These are phyloP conservation scores for Trypanosoma lewisi DNA, from an alignment of 208 protist genomes.

Conservation along the genomic window DNA sequence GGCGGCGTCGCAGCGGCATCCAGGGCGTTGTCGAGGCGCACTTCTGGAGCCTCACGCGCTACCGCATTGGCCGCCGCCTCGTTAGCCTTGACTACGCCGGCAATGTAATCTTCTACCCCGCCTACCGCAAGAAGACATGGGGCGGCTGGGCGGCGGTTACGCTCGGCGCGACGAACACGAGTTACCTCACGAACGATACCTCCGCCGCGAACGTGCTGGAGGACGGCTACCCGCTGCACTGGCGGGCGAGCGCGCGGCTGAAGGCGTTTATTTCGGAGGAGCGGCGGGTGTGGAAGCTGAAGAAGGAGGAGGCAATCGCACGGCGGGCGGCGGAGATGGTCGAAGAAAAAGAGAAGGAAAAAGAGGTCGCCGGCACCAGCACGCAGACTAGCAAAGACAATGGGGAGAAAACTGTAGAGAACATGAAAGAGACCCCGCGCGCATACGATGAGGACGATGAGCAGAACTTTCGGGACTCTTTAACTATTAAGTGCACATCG, in stretches of 20 bases:
- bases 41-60: constrained; percentile 87
- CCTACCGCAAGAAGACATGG: constrained; percentile 72
- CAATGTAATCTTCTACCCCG: constrained; percentile 83
- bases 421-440: constrained; percentile 16
- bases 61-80: constrained; percentile 75
- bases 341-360: too few species aligned
- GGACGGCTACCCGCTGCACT: constrained; percentile 88
- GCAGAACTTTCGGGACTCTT: constrained; percentile 71
- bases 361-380: constrained; percentile 20
- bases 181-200: constrained; percentile 67
- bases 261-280: constrained; percentile 70
- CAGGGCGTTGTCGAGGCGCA: constrained; percentile 66
- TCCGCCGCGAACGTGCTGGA: constrained; percentile 78
- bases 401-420: constrained; percentile 11
- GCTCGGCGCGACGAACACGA: constrained; percentile 41
- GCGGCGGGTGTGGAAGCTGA: constrained; percentile 42
- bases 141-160: constrained; percentile 87
- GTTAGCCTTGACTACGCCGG: constrained; percentile 81
- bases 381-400: constrained; percentile 1
- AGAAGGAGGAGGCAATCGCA: constrained; percentile 26
- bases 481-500: constrained; percentile 83
- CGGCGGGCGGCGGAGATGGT: constrained; percentile 26
- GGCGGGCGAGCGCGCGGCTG: constrained; percentile 70
- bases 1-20: constrained; percentile 32
- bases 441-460: constrained; percentile 49